Evolutionary conservation across 352 stramenopile species (phyloP).

Genomic region (Globisporangium cystogenes): DNA sequence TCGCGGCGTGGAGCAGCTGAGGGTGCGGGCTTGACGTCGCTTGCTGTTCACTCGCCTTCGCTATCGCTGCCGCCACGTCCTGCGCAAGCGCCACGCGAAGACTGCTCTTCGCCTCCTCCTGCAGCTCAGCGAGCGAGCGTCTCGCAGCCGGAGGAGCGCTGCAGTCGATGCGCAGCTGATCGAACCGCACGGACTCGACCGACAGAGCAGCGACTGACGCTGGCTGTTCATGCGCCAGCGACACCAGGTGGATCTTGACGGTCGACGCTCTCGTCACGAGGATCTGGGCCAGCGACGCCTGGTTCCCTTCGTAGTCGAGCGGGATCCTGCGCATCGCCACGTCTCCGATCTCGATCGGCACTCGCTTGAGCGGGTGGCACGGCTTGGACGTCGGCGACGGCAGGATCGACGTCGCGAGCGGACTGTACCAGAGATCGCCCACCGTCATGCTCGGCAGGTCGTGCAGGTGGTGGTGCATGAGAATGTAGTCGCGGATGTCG

Average conservation of each 20-base stretch:
- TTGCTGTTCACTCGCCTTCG: conserved; percentile 21
- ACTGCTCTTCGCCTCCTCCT: conserved; percentile 7
- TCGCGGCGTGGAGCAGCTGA: neutral
- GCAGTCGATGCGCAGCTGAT: conserved; percentile 17
- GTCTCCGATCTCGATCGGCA: conserved; percentile 57
- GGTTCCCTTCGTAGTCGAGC: conserved; percentile 55
- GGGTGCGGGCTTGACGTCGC: neutral
- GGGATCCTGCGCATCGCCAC: conserved; percentile 57
- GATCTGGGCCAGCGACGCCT: conserved; percentile 30
- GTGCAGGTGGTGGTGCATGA: conserved; percentile 27
- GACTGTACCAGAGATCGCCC: conserved; percentile 49
- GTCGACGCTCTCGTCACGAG: conserved; percentile 23
- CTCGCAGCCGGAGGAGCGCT: neutral
- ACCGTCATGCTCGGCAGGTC: conserved; percentile 50
- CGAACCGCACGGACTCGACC: neutral
- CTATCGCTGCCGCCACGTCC: conserved; percentile 38
- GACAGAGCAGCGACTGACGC: neutral
- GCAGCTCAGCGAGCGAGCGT: conserved; percentile 7
- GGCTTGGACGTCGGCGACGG: conserved; percentile 39
- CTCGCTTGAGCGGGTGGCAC: conserved; percentile 37
- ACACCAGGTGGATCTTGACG: neutral
- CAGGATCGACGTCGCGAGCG: conserved; percentile 24
- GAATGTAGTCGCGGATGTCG: conserved; percentile 72
- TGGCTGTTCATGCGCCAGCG: neutral
- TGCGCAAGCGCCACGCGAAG: conserved; percentile 27